Conservation (phyloP, 2,329 filamentous ascomycete species). For the Xenoacremonium recifei region DNA sequence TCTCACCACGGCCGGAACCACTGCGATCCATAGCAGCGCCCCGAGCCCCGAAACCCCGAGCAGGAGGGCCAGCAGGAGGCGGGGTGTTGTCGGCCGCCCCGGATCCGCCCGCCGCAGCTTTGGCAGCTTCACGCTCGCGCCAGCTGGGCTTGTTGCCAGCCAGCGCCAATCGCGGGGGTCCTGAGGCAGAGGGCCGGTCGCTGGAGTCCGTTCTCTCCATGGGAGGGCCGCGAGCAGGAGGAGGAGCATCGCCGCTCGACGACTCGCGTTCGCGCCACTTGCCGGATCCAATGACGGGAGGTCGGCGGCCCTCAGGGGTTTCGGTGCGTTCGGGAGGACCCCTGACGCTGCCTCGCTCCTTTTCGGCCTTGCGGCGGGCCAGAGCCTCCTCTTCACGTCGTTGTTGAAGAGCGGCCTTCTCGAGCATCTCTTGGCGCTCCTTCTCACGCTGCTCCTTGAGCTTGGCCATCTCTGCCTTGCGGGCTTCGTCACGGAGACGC, state of each 20-base stretch:
- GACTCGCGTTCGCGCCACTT: constrained; percentile 44
- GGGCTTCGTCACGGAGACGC: constrained; percentile 75
- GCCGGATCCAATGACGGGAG: constrained; percentile 34
- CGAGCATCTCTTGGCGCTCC: constrained; percentile 65
- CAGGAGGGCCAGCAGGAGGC: constrained; percentile 36
- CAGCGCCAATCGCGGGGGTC: constrained; percentile 62
- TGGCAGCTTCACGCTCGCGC: constrained; percentile 69
- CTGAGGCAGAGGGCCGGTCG: constrained; percentile 40
- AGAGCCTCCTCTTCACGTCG: constrained; percentile 87
- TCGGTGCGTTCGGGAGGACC: constrained; percentile 25
- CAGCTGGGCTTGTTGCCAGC: constrained; percentile 64
- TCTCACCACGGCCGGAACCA: constrained; percentile 42
- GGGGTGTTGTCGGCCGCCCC: constrained; percentile 35
- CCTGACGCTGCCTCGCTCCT: constrained; percentile 41
- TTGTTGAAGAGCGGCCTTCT: constrained; percentile 68
- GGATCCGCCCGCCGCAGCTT: constrained; percentile 31
- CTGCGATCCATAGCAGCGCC: constrained; percentile 43
- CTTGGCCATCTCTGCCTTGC: constrained; percentile 66
- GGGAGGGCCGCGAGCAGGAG: constrained; percentile 27
- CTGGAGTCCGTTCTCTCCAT: constrained; percentile 48
- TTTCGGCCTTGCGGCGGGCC: constrained; percentile 68
- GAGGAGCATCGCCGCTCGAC: constrained; percentile 29
- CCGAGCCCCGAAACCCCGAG: constrained; percentile 34
- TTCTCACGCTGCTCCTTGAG: constrained; percentile 64
- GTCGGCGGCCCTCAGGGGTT: constrained; percentile 30